phyloP scores from a whole-genome alignment of 345 rosid genomes.

The Dovyalis caffra region DNA sequence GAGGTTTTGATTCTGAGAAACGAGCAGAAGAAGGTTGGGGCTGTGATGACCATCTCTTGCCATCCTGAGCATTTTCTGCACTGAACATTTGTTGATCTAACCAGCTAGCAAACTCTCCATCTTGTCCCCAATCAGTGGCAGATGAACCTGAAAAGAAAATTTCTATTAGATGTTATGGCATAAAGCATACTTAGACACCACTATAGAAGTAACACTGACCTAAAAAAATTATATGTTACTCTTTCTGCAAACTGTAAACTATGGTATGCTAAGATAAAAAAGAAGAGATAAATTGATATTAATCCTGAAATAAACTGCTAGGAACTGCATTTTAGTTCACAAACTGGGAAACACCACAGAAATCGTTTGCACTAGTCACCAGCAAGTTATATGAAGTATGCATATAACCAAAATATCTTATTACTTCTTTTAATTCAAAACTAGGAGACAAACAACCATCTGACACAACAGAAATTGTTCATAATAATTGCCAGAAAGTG shows the following conservation, averaged over 20 bases:
- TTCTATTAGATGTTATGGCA: background rate
- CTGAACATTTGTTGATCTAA: conserved; percentile 64
- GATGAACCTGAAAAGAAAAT: conserved; percentile 72
- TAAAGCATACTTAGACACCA: background rate
- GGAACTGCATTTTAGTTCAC: background rate
- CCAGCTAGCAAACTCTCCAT: conserved; percentile 69
- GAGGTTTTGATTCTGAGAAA: conserved; percentile 53
- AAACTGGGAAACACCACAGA: background rate
- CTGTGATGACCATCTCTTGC: conserved; percentile 81
- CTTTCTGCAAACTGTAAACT: background rate
- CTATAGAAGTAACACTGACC: background rate
- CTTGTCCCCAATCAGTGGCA: conserved; percentile 85
- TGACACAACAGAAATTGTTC: background rate
- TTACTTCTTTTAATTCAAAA: background rate
- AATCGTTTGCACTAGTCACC: background rate
- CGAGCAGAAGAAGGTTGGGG: conserved; percentile 53
- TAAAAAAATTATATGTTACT: background rate
- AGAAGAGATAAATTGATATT: background rate
- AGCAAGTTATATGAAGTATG: background rate
- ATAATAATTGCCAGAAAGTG: background rate
- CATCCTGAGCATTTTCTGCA: conserved; percentile 55
- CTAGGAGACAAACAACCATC: background rate
- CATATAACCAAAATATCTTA: background rate
- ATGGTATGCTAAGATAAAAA: background rate
- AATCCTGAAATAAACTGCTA: background rate